Evolutionary conservation across 208 protist genomes (phyloP), one percentile per base, ranked within the genome.

Genomic region (Leishmania lainsoni): DNA sequence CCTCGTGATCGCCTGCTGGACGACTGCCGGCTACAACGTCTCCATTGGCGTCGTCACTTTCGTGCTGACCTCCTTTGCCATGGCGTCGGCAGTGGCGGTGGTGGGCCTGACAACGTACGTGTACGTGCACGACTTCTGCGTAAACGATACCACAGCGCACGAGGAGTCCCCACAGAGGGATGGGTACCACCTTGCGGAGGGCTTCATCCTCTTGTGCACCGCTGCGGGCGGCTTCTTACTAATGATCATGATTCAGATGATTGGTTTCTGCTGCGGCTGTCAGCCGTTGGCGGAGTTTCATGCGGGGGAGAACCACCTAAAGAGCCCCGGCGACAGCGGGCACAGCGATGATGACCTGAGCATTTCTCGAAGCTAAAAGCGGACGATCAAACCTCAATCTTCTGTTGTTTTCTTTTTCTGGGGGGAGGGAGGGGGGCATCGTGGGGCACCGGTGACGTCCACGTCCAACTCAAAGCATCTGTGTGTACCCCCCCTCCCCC

Each of bases 191-290:
- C 22, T 87, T 22, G 80, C 76, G 35, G 84, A 87, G 81, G 84
- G 84, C 76, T 87, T 87, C n/a, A 35, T 48, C n/a, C 76, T 87
- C 35, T 65, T 72, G 6, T 75, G 63, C 74, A 49, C 65, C 6
- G 74, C 84, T 12, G 71, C 29, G 12, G 84, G 84, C 61, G 84
- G 84, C 52, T 84, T 87, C 56, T 52, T 84, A 0, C 4, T 84
- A 16, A 5, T 51, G 20, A 0, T 51, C 39, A 5, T 80, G 17
- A 26, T 32, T 48, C 32, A 63, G 76, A 51, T 54, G 65, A 6
- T 80, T n/a, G 65, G 51, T 5, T 51, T 80, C 76, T 72, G 76
- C 76, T 49, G 52, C 32, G 29, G 66, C 29, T 72, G 61, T 32
- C 49, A 42, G 32, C 14, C 45, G 22, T 5, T 0, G 72, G 0